Base-by-base conservation (phyloP, 495 filamentous ascomycete species). In the Delitschia confertaspora region DNA sequence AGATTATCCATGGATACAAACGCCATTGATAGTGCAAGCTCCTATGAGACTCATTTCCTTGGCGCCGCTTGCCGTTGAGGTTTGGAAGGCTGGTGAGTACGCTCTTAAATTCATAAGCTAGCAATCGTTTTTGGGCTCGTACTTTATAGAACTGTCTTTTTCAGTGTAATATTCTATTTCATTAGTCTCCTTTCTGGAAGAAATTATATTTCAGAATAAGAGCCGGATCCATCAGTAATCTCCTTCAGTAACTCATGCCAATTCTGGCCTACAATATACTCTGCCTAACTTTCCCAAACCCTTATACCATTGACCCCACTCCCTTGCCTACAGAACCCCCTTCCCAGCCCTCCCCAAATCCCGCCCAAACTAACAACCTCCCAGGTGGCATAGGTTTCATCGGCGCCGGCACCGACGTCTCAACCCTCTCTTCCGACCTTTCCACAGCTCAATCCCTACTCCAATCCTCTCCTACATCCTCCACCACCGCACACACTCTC, bases 1-100 rank as follows among this genome's bases (percentile, higher is more conserved):
- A 25, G 53, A 55, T 21, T 89, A 84, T 55, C 77, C 82, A 47
- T 88, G 81, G 79, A 71, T 65, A 20, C 46, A 66, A 1, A 42
- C 56, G 9, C 82, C 85, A 0, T 67, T 88, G 31, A 69, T 91
- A 17, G 64, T 76, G 43, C 59, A 68, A 42, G 83, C 83, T 0
- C 85, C 85, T 4, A 87, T 91, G 82, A 73, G 79, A 31, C 63
- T 80, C 20, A 76, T 85, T 52, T 68, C 83, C 5, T 72, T 75
- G 3, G 69, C 78, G 10, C 60, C 62, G 29, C 65, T 86, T 0
- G 67, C 81, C 5, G 55, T 70, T 14, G 74, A 69, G 17, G 68
- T 85, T 10, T 78, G 75, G 14, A 67, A 65, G 37, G 80, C 83
- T 17, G 79, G 81, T 58, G 46, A 8, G 40, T 19, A 6, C 18